phyloP scores from a whole-genome alignment of 371 early-diverging fungal genomes.

The Syncephalastrum monosporum region DNA sequence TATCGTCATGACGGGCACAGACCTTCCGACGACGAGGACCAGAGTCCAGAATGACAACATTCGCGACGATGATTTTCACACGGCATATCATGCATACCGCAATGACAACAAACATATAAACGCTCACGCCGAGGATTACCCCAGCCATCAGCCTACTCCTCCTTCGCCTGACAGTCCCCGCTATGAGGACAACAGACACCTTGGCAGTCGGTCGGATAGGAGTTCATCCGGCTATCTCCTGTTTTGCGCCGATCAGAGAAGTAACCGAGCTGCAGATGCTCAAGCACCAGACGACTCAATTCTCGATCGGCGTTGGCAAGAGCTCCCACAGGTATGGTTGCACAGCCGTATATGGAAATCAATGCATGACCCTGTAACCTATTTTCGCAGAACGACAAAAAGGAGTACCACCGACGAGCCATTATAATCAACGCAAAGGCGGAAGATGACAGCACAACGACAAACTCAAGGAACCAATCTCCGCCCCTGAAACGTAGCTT shows the following conservation, averaged over 20 bases:
- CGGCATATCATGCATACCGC: too few relatives aligned
- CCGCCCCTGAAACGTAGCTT: conserved; percentile 7
- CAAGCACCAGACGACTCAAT: conserved; percentile 4
- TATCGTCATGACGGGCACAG: too few relatives aligned
- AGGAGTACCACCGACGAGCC: conserved; percentile 11
- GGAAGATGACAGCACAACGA: conserved; percentile 10
- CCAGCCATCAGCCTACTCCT: too few relatives aligned
- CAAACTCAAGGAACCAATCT: neutral
- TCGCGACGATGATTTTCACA: too few relatives aligned
- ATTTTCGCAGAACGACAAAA: conserved; percentile 8
- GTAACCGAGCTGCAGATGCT: conserved; percentile 4
- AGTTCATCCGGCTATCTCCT: conserved; percentile 8
- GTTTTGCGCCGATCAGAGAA: conserved; percentile 12
- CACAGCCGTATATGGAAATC: neutral
- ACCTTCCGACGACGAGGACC: too few relatives aligned
- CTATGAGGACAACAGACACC: too few relatives aligned
- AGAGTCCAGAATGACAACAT: too few relatives aligned
- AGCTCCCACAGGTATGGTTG: conserved; percentile 11
- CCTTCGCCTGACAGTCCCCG: too few relatives aligned
- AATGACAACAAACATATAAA: too few relatives aligned
- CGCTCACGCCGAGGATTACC: too few relatives aligned
- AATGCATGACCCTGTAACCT: conserved; percentile 1
- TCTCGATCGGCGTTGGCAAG: conserved; percentile 11
- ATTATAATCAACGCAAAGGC: conserved; percentile 15
- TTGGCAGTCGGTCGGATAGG: conserved; percentile 1